A percentile compares a stretch with the other conserved stretches of the same genome.
phyloP scores from a whole-genome alignment of 1,284 basidiomycete species.

The Spongispora temasekensis region DNA sequence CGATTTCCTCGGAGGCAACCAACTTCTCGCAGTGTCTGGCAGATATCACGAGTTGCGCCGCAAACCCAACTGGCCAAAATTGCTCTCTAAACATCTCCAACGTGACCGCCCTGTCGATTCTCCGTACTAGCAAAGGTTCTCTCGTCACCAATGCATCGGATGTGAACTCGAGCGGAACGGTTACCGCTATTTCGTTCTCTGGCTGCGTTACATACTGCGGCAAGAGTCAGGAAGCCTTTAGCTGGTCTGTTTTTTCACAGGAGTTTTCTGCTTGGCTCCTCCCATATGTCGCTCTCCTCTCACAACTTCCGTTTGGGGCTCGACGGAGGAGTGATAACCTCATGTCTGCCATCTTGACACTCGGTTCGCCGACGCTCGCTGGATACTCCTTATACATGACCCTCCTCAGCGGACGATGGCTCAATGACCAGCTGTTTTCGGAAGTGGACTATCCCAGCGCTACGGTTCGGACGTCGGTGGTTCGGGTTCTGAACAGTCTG shows the following conservation, averaged over 20 bases:
- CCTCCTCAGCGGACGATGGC: constrained; percentile 35
- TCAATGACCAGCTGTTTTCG: constrained; percentile 23
- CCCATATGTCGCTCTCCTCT: constrained; percentile 45
- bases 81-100: constrained; percentile 15
- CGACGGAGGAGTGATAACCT: constrained; percentile 27
- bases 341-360: constrained; percentile 32
- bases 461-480: constrained; percentile 17
- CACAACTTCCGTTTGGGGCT: constrained; percentile 46
- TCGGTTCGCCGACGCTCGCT: constrained; percentile 37
- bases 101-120: constrained; percentile 14
- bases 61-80: background rate
- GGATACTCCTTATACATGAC: constrained; percentile 36
- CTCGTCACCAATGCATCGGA: background rate
- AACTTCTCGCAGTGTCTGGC: constrained; percentile 12
- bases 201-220: constrained; percentile 29
- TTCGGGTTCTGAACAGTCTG: constrained; percentile 23
- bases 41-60: constrained; percentile 13
- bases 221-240: constrained; percentile 30
- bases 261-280: constrained; percentile 46
- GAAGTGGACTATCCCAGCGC: constrained; percentile 20
- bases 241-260: constrained; percentile 42
- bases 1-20: background rate
- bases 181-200: background rate
- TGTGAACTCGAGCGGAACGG: background rate
- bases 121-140: constrained; percentile 13